Evolutionary conservation across 2,329 filamentous ascomycete genomes (phyloP).

Genomic region (Sclerotinia sclerotiorum): DNA sequence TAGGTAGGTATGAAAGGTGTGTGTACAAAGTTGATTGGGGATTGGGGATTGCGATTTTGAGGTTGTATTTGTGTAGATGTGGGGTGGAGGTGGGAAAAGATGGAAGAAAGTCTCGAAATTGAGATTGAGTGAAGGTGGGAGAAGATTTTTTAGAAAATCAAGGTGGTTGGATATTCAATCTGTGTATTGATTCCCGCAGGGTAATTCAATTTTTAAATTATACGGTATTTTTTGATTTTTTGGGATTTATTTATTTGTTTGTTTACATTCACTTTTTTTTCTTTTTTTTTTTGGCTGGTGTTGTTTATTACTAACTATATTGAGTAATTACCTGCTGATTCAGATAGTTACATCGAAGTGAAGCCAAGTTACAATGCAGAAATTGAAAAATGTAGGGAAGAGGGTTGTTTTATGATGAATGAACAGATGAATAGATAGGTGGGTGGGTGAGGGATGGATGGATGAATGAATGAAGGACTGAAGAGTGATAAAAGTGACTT

Average conservation of each 20-base stretch:
- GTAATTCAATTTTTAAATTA: constrained; percentile 11
- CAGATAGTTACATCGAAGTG: neutral
- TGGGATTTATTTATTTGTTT: neutral
- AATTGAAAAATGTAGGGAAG: neutral
- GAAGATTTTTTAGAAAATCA: neutral
- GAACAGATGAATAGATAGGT: neutral
- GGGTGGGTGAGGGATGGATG: neutral
- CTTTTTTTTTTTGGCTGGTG: neutral
- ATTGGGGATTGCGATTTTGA: constrained; percentile 10
- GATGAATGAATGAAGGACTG: neutral
- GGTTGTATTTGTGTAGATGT: constrained; percentile 20
- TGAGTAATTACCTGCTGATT: neutral
- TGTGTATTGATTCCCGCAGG: neutral
- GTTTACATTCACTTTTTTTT: constrained; percentile 1
- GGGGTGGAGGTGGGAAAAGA: neutral
- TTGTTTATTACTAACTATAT: neutral
- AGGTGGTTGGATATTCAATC: constrained; percentile 10
- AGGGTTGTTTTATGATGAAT: neutral
- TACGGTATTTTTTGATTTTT: neutral
- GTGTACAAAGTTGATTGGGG: constrained; percentile 17
- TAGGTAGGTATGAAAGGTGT: neutral
- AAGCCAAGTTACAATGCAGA: constrained; percentile 6
- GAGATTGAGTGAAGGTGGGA: neutral
- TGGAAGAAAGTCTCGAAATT: neutral
- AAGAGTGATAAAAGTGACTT: neutral